Percentiles rank a stretch among this genome's conserved stretches.
Conservation (phyloP, 352 stramenopile genomes). For the Phytophthora multivora region DNA sequence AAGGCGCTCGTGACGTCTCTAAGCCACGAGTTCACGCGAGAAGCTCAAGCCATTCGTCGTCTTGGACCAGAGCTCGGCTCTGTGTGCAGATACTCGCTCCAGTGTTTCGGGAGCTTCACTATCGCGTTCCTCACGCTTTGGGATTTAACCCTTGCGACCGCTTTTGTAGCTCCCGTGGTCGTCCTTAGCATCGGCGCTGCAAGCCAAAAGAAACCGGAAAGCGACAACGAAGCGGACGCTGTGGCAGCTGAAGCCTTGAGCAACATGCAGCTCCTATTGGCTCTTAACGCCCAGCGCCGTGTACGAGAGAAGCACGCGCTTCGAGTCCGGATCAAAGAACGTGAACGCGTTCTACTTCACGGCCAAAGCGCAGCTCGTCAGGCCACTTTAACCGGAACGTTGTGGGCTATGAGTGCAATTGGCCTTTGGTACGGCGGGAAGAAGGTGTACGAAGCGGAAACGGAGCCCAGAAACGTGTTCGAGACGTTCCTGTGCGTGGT, state of each 20-base stretch:
- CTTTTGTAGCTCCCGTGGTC: slow-evolving; percentile 13
- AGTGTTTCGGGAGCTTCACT: slow-evolving; percentile 22
- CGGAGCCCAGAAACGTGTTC: slow-evolving; percentile 19
- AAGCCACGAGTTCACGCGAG: slow-evolving; percentile 14
- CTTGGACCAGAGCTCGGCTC: slow-evolving; percentile 22
- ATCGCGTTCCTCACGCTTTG: slow-evolving; percentile 26
- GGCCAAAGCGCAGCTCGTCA: slow-evolving; percentile 19
- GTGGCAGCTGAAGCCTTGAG: slow-evolving; percentile 30
- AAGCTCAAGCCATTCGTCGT: slow-evolving; percentile 25
- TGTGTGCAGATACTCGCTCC: slow-evolving; percentile 15
- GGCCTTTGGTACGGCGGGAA: slow-evolving; percentile 32
- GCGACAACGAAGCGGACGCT: slow-evolving; percentile 19
- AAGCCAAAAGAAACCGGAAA: not conserved
- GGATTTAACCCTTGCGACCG: slow-evolving; percentile 29
- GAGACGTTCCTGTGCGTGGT: slow-evolving; percentile 24
- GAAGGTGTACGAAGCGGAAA: slow-evolving; percentile 31
- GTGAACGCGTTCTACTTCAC: slow-evolving; percentile 2
- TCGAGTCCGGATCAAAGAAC: slow-evolving; percentile 20
- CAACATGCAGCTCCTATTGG: slow-evolving; percentile 34
- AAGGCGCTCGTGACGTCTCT: not conserved
- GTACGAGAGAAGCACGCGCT: slow-evolving; percentile 29
- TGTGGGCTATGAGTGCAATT: slow-evolving; percentile 34
- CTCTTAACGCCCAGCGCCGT: slow-evolving; percentile 35
- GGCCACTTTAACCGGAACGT: slow-evolving; percentile 14
- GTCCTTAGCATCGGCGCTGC: not conserved